Evolutionary conservation across 2,329 filamentous ascomycete genomes (phyloP).

Genomic region (Xylaria multiplex): DNA sequence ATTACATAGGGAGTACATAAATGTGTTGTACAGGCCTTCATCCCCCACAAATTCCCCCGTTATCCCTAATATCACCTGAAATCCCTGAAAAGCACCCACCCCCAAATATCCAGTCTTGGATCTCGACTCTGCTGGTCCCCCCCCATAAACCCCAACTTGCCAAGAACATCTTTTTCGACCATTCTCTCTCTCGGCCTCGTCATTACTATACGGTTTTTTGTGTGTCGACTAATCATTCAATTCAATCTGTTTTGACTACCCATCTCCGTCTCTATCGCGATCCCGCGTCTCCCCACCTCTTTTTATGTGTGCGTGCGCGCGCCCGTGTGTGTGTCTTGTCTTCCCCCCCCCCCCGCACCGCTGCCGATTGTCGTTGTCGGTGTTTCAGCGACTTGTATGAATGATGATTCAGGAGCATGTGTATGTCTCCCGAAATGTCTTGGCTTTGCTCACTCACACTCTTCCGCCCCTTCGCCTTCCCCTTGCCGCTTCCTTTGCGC

Average conservation of each 20-base stretch:
- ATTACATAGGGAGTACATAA: no score
- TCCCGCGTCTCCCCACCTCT: slow-evolving; percentile 25
- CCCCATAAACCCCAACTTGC: slow-evolving; percentile 49
- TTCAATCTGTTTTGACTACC: slow-evolving; percentile 15
- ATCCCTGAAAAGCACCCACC: slow-evolving; percentile 21
- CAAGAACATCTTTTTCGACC: slow-evolving; percentile 48
- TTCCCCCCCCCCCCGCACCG: slow-evolving; percentile 16
- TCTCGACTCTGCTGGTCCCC: slow-evolving; percentile 37
- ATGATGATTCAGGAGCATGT: slow-evolving; percentile 50
- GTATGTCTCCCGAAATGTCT: slow-evolving; percentile 44
- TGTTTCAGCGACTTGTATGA: slow-evolving; percentile 44
- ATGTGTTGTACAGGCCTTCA: background rate
- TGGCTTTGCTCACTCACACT: slow-evolving; percentile 22
- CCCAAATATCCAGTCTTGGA: slow-evolving; percentile 14
- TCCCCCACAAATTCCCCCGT: slow-evolving; percentile 6
- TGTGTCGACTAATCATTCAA: slow-evolving; percentile 23
- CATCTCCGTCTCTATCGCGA: slow-evolving; percentile 11
- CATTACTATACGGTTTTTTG: slow-evolving; percentile 15
- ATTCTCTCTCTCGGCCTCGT: slow-evolving; percentile 35
- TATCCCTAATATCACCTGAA: slow-evolving; percentile 22
- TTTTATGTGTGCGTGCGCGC: background rate
- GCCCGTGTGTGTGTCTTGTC: slow-evolving; percentile 15
- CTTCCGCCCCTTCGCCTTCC: slow-evolving; percentile 8
- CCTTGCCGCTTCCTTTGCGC: slow-evolving; percentile 3
- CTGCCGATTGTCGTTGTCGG: slow-evolving; percentile 39